Percentiles rank a stretch among this genome's conserved stretches.
Conservation (phyloP, 148 eudicot species). For the Polygonum aviculare region DNA sequence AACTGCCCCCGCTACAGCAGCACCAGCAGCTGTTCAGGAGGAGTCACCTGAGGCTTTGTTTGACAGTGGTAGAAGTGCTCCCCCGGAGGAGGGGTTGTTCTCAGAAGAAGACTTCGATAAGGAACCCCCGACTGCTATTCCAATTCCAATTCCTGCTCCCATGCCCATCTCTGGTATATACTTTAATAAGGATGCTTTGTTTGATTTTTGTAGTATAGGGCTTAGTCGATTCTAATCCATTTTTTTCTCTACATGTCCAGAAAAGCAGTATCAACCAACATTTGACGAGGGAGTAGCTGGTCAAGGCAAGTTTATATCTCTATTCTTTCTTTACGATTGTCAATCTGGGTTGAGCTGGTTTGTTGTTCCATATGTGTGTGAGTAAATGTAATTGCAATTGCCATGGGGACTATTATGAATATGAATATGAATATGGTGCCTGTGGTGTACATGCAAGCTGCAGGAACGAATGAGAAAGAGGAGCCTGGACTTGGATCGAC, state of each 20-base stretch:
- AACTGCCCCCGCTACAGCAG: background rate
- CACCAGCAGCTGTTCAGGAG: background rate
- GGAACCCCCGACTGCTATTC: background rate
- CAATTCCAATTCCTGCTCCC: conserved; percentile 25
- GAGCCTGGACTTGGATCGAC: conserved; percentile 35
- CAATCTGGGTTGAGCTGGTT: background rate
- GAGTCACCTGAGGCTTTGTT: conserved; percentile 34
- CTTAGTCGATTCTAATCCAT: background rate
- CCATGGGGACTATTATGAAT: too few species aligned
- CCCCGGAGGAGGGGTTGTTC: conserved; percentile 55
- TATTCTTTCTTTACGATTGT: background rate
- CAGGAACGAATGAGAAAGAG: conserved; percentile 37
- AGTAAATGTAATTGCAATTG: background rate
- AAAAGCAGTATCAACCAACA: conserved; percentile 33
- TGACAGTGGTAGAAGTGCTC: conserved; percentile 65
- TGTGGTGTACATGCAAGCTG: background rate
- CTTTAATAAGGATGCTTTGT: background rate
- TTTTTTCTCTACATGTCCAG: conserved; percentile 19
- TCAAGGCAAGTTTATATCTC: conserved; percentile 27
- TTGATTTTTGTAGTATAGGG: background rate
- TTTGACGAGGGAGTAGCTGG: conserved; percentile 16
- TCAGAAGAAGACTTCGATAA: conserved; percentile 34
- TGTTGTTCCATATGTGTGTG: background rate
- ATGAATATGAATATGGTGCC: background rate
- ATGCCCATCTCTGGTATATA: conserved; percentile 51